These are phyloP conservation scores for Colletotrichum salicis DNA, from an alignment of 2,329 filamentous ascomycete genomes.

Conservation along the genomic window DNA sequence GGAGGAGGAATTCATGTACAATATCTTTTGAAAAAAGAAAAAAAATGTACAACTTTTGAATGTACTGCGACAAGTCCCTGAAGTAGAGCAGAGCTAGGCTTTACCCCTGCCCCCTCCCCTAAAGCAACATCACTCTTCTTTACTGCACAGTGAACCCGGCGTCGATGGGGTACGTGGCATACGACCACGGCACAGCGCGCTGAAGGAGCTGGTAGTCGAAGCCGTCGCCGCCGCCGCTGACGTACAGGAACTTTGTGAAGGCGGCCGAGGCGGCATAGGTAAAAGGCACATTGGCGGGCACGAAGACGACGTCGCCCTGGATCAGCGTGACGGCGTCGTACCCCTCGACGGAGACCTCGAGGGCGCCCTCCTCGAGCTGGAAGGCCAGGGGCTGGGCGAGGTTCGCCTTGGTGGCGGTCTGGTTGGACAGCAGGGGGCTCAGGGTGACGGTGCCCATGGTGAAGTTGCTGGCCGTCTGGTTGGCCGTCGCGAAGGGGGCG, in stretches of 20 bases:
- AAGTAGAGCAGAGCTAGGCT: too few relatives aligned
- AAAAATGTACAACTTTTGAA: neutral
- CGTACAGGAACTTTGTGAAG: slow-evolving; percentile 42
- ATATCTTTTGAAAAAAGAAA: neutral
- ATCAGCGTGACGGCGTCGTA: slow-evolving; percentile 39
- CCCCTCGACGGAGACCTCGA: slow-evolving; percentile 38
- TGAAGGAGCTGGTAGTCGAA: slow-evolving; percentile 39
- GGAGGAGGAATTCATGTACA: neutral
- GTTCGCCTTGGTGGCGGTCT: slow-evolving; percentile 12
- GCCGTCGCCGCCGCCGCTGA: slow-evolving; percentile 40
- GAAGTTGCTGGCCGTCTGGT: slow-evolving; percentile 53
- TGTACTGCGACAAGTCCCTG: neutral
- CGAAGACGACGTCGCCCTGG: slow-evolving; percentile 42
- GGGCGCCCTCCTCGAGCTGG: slow-evolving; percentile 42
- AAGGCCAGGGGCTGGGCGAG: slow-evolving; percentile 35
- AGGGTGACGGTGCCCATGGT: slow-evolving; percentile 56
- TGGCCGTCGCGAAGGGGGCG: slow-evolving; percentile 53
- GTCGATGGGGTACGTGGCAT: slow-evolving; percentile 19
- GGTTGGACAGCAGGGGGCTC: slow-evolving; percentile 20
- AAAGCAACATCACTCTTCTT: neutral
- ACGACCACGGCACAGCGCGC: slow-evolving; percentile 13
- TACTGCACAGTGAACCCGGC: slow-evolving; percentile 22
- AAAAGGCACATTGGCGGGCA: slow-evolving; percentile 38
- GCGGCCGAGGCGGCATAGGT: slow-evolving; percentile 39
- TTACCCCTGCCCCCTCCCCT: too few relatives aligned